phyloP scores from a whole-genome alignment of 345 rosid genomes.

The Luvunga scandens region DNA sequence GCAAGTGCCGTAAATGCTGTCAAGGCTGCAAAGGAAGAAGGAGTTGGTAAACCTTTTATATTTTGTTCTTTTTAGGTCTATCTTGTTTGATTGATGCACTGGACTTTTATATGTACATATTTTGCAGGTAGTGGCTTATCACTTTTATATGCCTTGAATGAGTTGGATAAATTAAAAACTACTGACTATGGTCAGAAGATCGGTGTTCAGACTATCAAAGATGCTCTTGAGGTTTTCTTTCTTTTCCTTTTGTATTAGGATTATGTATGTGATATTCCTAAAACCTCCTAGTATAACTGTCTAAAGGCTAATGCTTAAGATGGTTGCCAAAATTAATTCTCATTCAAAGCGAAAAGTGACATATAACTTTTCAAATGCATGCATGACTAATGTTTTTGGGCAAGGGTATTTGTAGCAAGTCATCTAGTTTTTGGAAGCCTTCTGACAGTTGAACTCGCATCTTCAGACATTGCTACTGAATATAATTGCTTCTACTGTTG shows the following conservation, averaged over 20 bases:
- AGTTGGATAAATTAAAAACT: constrained; percentile 24
- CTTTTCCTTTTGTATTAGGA: neutral
- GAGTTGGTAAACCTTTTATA: constrained; percentile 1
- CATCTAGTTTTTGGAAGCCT: neutral
- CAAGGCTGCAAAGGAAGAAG: constrained; percentile 13
- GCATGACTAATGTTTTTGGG: neutral
- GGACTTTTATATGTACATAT: too few relatives aligned
- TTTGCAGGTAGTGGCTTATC: constrained; percentile 30
- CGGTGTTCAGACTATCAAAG: constrained; percentile 32
- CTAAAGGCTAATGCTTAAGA: too few relatives aligned
- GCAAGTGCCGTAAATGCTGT: neutral
- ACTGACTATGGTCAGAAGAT: constrained; percentile 30
- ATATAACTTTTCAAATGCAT: too few relatives aligned
- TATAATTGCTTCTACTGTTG: neutral
- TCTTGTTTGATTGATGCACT: neutral
- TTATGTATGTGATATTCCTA: neutral
- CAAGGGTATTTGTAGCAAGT: neutral
- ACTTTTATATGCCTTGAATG: constrained; percentile 32
- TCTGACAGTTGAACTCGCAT: neutral
- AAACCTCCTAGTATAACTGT: neutral
- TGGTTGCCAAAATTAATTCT: too few relatives aligned
- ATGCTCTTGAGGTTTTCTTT: constrained; percentile 28
- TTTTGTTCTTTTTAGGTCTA: neutral
- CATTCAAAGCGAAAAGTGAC: too few relatives aligned
- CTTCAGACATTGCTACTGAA: constrained; percentile 12